These are phyloP conservation scores for Monotropa hypopitys DNA, from an alignment of 179 eudicot species.

Conservation along the genomic window DNA sequence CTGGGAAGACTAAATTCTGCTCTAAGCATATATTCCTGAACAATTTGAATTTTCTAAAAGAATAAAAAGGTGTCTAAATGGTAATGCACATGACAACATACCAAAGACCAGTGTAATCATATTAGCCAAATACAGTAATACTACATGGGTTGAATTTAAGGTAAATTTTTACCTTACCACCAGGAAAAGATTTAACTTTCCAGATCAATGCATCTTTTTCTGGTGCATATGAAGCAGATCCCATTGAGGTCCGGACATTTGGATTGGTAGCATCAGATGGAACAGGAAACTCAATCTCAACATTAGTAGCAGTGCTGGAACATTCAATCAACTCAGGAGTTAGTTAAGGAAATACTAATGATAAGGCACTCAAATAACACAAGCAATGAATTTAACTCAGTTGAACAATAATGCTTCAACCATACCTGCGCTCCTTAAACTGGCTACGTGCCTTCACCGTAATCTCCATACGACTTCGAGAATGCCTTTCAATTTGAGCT, in stretches of 20 bases:
- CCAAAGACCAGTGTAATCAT: background rate
- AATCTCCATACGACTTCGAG: constrained; percentile 86
- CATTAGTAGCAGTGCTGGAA: constrained; percentile 87
- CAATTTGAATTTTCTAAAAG: background rate
- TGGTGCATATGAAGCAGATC: constrained; percentile 85
- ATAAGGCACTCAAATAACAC: background rate
- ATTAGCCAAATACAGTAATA: background rate
- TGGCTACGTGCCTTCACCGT: constrained; percentile 81
- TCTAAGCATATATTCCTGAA: constrained; percentile 83
- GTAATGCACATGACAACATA: background rate
- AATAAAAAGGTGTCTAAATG: background rate
- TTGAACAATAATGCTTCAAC: background rate
- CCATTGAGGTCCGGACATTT: constrained; percentile 84
- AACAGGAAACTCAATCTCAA: constrained; percentile 88
- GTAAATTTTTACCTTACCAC: constrained; percentile 61
- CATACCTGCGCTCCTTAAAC: constrained; percentile 83
- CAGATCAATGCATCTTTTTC: constrained; percentile 80
- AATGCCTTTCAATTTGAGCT: constrained; percentile 86
- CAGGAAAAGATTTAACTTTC: constrained; percentile 95
- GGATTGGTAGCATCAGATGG: constrained; percentile 81
- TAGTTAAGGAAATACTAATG: background rate
- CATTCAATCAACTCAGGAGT: constrained; percentile 9
- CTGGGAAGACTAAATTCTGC: constrained; percentile 91
- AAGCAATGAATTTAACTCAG: constrained; percentile 4
- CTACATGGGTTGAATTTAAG: background rate